Evolutionary conservation across 352 stramenopile species (phyloP).

Genomic region (Pythium brassicae): DNA sequence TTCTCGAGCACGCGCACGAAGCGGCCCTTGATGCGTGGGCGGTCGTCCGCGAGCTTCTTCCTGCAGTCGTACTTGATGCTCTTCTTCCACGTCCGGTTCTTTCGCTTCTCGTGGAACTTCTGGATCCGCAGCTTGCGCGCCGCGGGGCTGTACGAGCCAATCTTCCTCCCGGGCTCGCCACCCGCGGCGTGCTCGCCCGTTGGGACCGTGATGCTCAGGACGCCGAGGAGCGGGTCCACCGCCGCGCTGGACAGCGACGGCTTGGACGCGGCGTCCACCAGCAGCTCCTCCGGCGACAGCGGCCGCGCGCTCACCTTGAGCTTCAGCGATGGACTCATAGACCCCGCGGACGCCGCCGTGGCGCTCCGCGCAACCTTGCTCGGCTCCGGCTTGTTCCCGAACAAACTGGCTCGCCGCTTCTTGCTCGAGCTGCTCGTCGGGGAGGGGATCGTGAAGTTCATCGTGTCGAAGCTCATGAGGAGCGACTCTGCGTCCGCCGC

Average conservation of each 20-base stretch:
- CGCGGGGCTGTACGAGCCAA: conserved; percentile 94
- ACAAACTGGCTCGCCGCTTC: conserved; percentile 32
- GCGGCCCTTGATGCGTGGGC: conserved; percentile 90
- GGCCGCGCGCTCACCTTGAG: conserved; percentile 23
- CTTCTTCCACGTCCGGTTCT: conserved; percentile 97
- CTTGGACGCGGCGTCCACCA: conserved; percentile 25
- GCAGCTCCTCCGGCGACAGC: conserved; percentile 26
- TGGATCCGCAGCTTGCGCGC: conserved; percentile 92
- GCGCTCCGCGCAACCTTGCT: conserved; percentile 4
- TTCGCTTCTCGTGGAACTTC: conserved; percentile 97
- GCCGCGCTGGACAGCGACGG: conserved; percentile 25
- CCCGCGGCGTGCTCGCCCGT: conserved; percentile 10
- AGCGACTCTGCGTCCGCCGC: conserved; percentile 72
- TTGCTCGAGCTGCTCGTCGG: conserved; percentile 57
- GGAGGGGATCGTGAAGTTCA: conserved; percentile 79
- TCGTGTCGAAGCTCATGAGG: conserved; percentile 87
- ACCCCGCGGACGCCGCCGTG: conserved; percentile 15
- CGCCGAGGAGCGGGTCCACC: conserved; percentile 34
- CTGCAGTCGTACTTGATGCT: conserved; percentile 99
- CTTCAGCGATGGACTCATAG: conserved; percentile 29
- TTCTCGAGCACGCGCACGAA: conserved; percentile 89
- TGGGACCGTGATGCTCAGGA: conserved; percentile 34
- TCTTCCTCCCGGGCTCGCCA: conserved; percentile 48
- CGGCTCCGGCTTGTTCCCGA: conserved; percentile 27
- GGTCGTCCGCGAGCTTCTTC: conserved; percentile 96